Evolutionary conservation across 2,329 filamentous ascomycete species (phyloP), one percentile per base, ranked within the genome.

Genomic region (Phaeosphaeria sp.): DNA sequence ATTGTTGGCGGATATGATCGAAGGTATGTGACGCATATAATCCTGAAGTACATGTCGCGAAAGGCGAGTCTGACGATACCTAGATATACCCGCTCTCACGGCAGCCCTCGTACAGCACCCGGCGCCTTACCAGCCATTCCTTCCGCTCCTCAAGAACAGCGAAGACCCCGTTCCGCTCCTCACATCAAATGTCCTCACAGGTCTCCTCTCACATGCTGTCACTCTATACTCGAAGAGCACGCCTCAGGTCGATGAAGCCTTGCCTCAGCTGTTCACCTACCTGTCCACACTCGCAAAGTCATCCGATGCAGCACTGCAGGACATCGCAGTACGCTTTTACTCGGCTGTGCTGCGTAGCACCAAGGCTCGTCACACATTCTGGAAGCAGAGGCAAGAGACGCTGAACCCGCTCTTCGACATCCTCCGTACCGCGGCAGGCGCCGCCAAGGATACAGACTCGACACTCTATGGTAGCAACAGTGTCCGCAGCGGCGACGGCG

Each of bases 301-400:
- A 74, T 86, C 90, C 56, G 95, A 99, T 78, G 90, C 91, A 54
- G 92, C 92, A 41, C 84, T 96, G 55, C 95, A 99, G 79, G 95
- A 99, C 73, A 97, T 98, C 73, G 94, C 93, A 23, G 93, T 98
- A 13, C 91, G 95, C 72, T 88, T 94, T 74, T 96, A 94, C 79
- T 97, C 95, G 36, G 85, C 90, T 20, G 83, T 99, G 30, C 83
- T 99, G 30, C 89, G 92, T 60, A 91, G 89, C 41, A 86, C 83
- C 60, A 87, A 87, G 56, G 87, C 93, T 3, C 87, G 95, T 63
- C 84, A 89, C 66, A 84, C 95, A 55, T 98, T 98, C 80, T 99
- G 95, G 95, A 87, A 90, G 63, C 92, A 97, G 78, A 86, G 91
- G 68, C 89, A 89, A 73, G 91, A 97, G 80, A 97, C 93, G 0